Evolutionary conservation across 78 protist genomes (phyloP).

Genomic region (Pelomyxa schiedti): DNA sequence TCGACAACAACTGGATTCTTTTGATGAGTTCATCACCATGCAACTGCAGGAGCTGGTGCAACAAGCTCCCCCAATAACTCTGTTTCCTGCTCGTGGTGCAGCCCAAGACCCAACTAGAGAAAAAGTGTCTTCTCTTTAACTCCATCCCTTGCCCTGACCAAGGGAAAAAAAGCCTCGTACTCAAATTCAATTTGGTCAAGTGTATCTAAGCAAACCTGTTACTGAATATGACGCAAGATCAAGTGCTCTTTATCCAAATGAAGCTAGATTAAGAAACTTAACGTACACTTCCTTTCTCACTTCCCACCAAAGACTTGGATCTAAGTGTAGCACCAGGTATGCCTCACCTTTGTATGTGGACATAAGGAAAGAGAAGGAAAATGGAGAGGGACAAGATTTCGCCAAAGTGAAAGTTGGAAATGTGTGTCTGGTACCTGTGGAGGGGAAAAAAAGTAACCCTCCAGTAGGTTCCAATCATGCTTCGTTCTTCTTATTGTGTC

Average conservation of each 20-base stretch:
- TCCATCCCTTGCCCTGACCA: neutral
- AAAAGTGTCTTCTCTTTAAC: neutral
- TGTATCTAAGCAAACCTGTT: slow-evolving; percentile 58
- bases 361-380: slow-evolving; percentile 16
- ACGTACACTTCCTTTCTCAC: slow-evolving; percentile 45
- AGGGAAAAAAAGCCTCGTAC: neutral
- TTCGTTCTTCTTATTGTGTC: slow-evolving; percentile 83
- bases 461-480: slow-evolving; percentile 95
- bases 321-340: slow-evolving; percentile 18
- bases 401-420: neutral
- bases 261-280: slow-evolving; percentile 90
- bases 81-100: neutral
- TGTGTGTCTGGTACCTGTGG: neutral
- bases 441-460: too few relatives aligned
- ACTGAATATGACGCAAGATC: slow-evolving; percentile 37
- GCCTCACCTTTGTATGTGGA: slow-evolving; percentile 57
- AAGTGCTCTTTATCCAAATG: slow-evolving; percentile 69
- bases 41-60: slow-evolving; percentile 81
- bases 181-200: slow-evolving; percentile 48
- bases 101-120: neutral
- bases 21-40: slow-evolving; percentile 76
- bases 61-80: neutral
- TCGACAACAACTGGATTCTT: slow-evolving; percentile 97
- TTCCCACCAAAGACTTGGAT: neutral
- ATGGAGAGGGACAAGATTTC: neutral